Base-by-base conservation (phyloP, 169 alveolate species). In the Cryptosporidium tyzzeri region DNA sequence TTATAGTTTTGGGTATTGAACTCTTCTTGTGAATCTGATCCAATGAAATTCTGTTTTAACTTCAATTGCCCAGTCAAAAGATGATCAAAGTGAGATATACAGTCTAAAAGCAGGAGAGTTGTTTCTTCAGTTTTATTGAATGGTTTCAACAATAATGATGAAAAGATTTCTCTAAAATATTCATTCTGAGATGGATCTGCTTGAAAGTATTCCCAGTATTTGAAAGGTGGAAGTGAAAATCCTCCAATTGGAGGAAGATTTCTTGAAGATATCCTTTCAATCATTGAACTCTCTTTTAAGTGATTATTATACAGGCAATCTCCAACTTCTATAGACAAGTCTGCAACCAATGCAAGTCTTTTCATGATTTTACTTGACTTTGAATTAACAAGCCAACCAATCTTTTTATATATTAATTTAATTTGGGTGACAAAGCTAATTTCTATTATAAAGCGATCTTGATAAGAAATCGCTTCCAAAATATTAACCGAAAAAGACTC, bases 191-290 rank as follows among this genome's bases (percentile, higher is more conserved):
- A 26, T 23, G 71, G 89, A 48, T 80, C 89, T 10, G 59, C 21
- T 31, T 44, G 89, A 39, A 80, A 80, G 33, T 26, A 16, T n/a
- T 62, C 73, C 89, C 89, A 80, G 67, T 80, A 80, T 62, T 65
- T 80, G 23, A 33, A 50, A 3, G 89, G 68, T 23, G 73, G 75
- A 45, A 26, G 48, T 62, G 75, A n/a, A 8, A 65, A 80, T 14
- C 68, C 74, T 9, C 73, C 75, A 39, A 65, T 62, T 62, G 74
- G 74, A 29, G 51, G 39, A 2, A 37, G 10, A 6, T 31, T 26
- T 44, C 62, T 59, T 14, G 73, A 65, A 12, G 75, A 45, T 29
- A 80, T 41, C 35, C 48, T 80, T 48, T 80, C 74, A 23, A 80
- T 23, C 33, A 80, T 80, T 59, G 89, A 44, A 5, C 29, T n/a